phyloP scores from a whole-genome alignment of 352 stramenopile genomes.

The Ophiocytium majus region DNA sequence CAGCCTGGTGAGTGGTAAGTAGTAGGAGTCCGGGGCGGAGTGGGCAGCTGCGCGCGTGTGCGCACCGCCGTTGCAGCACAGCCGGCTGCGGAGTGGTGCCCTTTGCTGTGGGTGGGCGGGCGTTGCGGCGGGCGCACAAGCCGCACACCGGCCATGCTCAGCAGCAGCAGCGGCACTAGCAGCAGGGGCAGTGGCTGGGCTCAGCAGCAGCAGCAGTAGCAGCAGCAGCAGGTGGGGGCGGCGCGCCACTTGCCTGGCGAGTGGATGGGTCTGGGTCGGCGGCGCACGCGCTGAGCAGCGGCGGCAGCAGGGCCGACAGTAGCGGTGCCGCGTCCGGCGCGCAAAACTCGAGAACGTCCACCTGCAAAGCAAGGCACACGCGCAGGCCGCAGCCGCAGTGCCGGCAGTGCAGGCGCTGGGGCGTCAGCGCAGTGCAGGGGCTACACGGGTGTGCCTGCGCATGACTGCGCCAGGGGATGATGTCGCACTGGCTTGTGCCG shows the following conservation, averaged over 20 bases:
- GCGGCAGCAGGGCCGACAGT: constrained; percentile 24
- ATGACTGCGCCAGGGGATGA: too few species aligned
- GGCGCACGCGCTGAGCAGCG: constrained; percentile 36
- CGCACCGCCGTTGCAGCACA: neutral
- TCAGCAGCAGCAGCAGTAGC: neutral
- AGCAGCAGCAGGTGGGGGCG: neutral
- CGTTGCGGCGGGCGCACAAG: too few species aligned
- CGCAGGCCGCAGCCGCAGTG: neutral
- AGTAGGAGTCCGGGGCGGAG: neutral
- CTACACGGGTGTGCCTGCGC: too few species aligned
- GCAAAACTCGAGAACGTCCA: constrained; percentile 49
- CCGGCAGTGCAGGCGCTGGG: too few species aligned
- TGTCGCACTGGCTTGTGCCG: too few species aligned
- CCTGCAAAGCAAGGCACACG: constrained; percentile 27
- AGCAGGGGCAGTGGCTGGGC: neutral
- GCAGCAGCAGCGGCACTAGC: neutral
- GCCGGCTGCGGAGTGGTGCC: neutral
- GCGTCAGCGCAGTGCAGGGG: too few species aligned
- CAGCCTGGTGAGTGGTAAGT: neutral
- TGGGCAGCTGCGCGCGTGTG: neutral
- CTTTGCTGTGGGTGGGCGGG: neutral
- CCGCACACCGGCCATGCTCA: neutral
- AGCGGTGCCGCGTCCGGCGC: constrained; percentile 22
- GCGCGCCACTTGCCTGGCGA: neutral
- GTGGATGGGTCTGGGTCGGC: constrained; percentile 14